Evolutionary conservation across 768 basidiomycete genomes (phyloP), one percentile per base, ranked within the genome.

Genomic region (Tephrocybe sp.): DNA sequence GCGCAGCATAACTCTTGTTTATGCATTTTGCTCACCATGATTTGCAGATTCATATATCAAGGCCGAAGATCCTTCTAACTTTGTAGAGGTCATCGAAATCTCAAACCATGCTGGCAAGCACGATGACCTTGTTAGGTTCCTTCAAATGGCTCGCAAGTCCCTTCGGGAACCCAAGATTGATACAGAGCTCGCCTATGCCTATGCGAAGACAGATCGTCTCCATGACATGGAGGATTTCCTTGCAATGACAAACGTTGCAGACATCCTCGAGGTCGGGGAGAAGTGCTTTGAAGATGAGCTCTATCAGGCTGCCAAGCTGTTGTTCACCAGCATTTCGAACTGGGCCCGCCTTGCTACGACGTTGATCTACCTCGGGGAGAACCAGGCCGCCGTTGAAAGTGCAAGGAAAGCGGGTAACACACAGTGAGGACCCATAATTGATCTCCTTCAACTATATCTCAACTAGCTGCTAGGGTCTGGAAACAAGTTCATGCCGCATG

Each of bases 151-250:
- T 25, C 88, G 97, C 68, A 98, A 97, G 75, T 82, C 89, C 40
- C 83, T 98, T 14, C 88, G 97, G 50, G 97, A 99, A 68, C 97
- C 97, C 28, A 94, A 87, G 72, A 95, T 99, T 60, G 97, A 99
- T 66, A 98, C 97, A 8, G 95, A 98, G 72, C 75, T 99, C 28
- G 96, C 97, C 11, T 97, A 98, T 66, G 92, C 97, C 4, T 99
- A 98, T 66, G 97, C 97, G 18, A 98, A 97, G 78, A 94, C 88
- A 28, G 97, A 98, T 65, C 86, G 97, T 46, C 73, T 99, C 12
- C 96, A 98, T 65, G 97, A 99, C 65, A 98, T 98, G 97, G 97
- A 99, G 64, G 97, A 99, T 73, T 99, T 99, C 83, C 75, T 99
- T 58, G 80, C 80, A 20, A 96, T 98, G 90, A 99, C 97, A 38